Evolutionary conservation across 2,329 filamentous ascomycete species (phyloP).

Genomic region (Arthrobotrys pseudoclavata): DNA sequence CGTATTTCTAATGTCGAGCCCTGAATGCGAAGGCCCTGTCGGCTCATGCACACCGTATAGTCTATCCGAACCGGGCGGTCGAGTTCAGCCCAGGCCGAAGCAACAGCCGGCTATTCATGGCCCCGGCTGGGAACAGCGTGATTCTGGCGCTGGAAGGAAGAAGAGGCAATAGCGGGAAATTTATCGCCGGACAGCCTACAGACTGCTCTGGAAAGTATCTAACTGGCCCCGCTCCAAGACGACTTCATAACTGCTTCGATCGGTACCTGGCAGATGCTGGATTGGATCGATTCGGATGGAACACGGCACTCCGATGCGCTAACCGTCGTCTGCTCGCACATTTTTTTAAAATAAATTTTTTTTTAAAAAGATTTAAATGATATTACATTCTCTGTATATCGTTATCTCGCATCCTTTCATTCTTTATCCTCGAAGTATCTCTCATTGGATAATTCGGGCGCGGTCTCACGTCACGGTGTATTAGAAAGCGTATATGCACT

Average conservation of each 20-base stretch:
- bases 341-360: not conserved
- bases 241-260: conserved; percentile 39
- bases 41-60: not conserved
- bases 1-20: not conserved
- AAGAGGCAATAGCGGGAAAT: conserved; percentile 8
- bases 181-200: conserved; percentile 3
- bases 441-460: conserved; percentile 13
- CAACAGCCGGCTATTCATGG: conserved; percentile 15
- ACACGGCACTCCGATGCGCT: conserved; percentile 8
- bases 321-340: not conserved
- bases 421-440: not conserved
- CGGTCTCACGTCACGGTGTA: conserved; percentile 31
- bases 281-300: conserved; percentile 24
- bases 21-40: not conserved
- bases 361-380: not conserved
- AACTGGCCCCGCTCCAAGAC: conserved; percentile 22
- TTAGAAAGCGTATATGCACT: not conserved
- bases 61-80: not conserved
- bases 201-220: not conserved
- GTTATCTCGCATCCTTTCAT: not conserved
- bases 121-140: conserved; percentile 3
- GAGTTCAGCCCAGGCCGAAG: conserved; percentile 1
- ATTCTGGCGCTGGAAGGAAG: conserved; percentile 16
- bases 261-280: conserved; percentile 63
- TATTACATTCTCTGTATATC: not conserved